Evolutionary conservation across 78 protist species (phyloP).

Genomic region (Chrysochromulina parva): DNA sequence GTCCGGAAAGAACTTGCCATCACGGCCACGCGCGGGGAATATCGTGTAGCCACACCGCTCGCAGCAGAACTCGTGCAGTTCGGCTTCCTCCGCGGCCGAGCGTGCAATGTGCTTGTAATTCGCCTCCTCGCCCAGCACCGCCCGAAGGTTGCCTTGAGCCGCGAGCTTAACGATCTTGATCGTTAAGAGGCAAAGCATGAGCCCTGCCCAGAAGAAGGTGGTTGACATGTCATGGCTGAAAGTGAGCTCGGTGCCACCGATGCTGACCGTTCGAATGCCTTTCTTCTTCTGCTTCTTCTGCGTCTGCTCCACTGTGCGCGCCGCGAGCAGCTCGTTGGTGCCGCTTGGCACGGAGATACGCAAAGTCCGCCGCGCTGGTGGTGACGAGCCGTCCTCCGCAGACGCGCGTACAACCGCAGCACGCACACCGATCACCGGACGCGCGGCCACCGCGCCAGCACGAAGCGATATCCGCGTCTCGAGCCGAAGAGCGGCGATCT

Average conservation of each 20-base stretch:
- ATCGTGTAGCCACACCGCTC: background rate
- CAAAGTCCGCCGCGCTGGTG: too few species aligned
- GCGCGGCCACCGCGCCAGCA: too few species aligned
- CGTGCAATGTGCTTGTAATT: background rate
- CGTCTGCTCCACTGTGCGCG: background rate
- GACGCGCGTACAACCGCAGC: too few species aligned
- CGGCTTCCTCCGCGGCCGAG: background rate
- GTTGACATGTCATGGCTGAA: background rate
- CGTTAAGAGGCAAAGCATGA: background rate
- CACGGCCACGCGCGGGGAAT: constrained; percentile 29
- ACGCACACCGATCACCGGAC: too few species aligned
- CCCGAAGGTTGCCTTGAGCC: background rate
- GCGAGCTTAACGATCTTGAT: background rate
- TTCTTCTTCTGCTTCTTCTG: background rate
- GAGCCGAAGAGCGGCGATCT: too few species aligned
- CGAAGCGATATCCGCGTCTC: too few species aligned
- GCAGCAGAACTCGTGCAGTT: constrained; percentile 12
- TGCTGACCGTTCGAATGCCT: too few species aligned
- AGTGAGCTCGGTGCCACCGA: background rate
- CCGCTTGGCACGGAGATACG: too few species aligned
- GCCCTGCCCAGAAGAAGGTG: background rate
- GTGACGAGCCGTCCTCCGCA: too few species aligned
- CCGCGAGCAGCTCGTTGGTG: background rate
- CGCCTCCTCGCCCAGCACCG: background rate
- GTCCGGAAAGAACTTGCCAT: constrained; percentile 25